A percentile compares a stretch with the other conserved stretches of the same genome.
phyloP scores from a whole-genome alignment of 352 stramenopile species.

The Peronospora destructor region DNA sequence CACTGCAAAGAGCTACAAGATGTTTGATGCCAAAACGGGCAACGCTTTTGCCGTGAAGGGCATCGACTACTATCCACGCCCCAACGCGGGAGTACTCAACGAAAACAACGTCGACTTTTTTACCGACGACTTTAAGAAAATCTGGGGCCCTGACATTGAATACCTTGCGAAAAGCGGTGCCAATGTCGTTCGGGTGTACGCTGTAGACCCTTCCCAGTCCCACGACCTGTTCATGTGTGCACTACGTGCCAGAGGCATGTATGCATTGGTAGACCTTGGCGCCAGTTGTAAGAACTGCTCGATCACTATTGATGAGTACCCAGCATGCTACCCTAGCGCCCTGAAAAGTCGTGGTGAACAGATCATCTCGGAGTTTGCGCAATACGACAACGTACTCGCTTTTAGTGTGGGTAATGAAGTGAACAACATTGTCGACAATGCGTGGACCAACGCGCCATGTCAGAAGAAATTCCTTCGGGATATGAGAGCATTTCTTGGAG shows the following conservation, averaged over 20 bases:
- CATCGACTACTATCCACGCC: constrained; percentile 84
- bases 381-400: constrained; percentile 80
- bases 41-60: constrained; percentile 67
- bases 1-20: constrained; percentile 54
- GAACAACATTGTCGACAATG: constrained; percentile 48
- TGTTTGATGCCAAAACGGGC: constrained; percentile 73
- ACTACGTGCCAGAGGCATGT: constrained; percentile 60
- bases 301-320: constrained; percentile 43
- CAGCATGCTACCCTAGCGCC: constrained; percentile 45
- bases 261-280: constrained; percentile 60
- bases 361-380: constrained; percentile 75
- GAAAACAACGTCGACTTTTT: constrained; percentile 82
- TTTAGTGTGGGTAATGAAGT: constrained; percentile 84
- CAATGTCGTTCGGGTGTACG: constrained; percentile 73
- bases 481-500: constrained; percentile 61
- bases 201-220: constrained; percentile 75
- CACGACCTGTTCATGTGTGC: constrained; percentile 87
- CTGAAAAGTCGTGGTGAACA: constrained; percentile 65
- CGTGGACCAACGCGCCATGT: constrained; percentile 62
- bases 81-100: constrained; percentile 63
- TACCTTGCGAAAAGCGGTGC: constrained; percentile 53
- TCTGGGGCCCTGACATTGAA: constrained; percentile 67
- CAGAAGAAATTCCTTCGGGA: constrained; percentile 87
- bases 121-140: constrained; percentile 56
- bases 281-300: constrained; percentile 54